Evolutionary conservation across 768 basidiomycete genomes (phyloP).

Genomic region (Hygrophorus russula): DNA sequence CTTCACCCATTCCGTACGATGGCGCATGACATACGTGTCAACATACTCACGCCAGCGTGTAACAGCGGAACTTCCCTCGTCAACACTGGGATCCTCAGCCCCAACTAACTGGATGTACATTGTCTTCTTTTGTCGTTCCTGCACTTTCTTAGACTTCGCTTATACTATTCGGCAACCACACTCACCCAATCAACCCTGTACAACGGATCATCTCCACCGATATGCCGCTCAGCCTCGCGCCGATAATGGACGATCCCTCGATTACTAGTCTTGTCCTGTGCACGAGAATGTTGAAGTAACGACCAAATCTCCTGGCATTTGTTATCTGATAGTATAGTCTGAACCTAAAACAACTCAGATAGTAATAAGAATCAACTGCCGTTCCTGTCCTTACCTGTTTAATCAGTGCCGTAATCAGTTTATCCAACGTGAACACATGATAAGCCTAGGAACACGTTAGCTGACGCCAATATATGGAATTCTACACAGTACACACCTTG

Average conservation of each 20-base stretch:
- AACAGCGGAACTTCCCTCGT: conserved; percentile 34
- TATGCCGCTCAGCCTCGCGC: conserved; percentile 66
- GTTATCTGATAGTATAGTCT: conserved; percentile 73
- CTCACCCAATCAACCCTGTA: conserved; percentile 76
- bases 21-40: conserved; percentile 57
- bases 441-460: conserved; percentile 56
- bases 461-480: conserved; percentile 8
- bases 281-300: conserved; percentile 57
- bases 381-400: conserved; percentile 60
- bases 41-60: conserved; percentile 68
- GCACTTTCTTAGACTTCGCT: conserved; percentile 11
- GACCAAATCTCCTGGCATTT: conserved; percentile 82
- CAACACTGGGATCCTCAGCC: conserved; percentile 52
- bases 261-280: conserved; percentile 36
- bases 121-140: conserved; percentile 45
- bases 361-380: not conserved
- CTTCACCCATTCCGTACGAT: conserved; percentile 64
- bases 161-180: conserved; percentile 6
- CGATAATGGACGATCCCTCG: conserved; percentile 70
- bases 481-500: conserved; percentile 36
- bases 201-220: conserved; percentile 64
- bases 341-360: conserved; percentile 43
- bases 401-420: conserved; percentile 76
- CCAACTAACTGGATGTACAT: conserved; percentile 55
- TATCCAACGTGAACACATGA: conserved; percentile 88